These are phyloP conservation scores for Exophiala aquamarina DNA, from an alignment of 2,329 filamentous ascomycete species.

Conservation along the genomic window DNA sequence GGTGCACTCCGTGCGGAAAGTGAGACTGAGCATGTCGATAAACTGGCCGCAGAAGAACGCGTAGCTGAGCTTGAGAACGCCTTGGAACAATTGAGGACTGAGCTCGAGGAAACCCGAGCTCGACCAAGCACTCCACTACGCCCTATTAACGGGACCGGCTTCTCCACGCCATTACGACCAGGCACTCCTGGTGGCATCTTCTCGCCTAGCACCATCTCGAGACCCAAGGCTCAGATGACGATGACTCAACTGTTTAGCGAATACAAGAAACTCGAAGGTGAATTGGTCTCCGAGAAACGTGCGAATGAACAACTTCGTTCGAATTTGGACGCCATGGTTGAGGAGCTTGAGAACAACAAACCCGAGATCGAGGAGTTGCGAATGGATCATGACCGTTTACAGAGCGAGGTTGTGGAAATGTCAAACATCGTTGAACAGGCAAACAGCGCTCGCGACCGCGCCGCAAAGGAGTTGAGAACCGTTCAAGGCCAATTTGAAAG, in stretches of 20 bases:
- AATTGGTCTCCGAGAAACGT: constrained; percentile 70
- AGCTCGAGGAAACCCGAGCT: constrained; percentile 44
- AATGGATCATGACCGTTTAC: constrained; percentile 75
- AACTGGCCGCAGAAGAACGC: constrained; percentile 61
- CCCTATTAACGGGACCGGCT: constrained; percentile 48
- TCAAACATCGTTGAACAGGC: constrained; percentile 81
- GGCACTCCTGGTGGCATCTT: constrained; percentile 51
- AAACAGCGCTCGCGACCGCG: constrained; percentile 74
- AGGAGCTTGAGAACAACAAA: constrained; percentile 78
- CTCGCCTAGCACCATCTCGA: constrained; percentile 46
- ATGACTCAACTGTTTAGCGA: constrained; percentile 65
- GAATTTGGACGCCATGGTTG: constrained; percentile 81
- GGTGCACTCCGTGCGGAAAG: constrained; percentile 54
- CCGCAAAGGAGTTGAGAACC: constrained; percentile 75
- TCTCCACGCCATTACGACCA: constrained; percentile 51
- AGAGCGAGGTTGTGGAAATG: constrained; percentile 78
- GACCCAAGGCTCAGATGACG: constrained; percentile 62
- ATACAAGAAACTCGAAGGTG: constrained; percentile 63
- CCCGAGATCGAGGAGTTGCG: constrained; percentile 87
- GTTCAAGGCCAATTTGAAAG: constrained; percentile 71
- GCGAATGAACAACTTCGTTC: constrained; percentile 71
- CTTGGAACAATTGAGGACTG: constrained; percentile 60
- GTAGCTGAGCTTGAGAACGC: constrained; percentile 65
- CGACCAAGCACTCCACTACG: constrained; percentile 56
- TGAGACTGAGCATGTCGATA: constrained; percentile 59